Evolutionary conservation across 2,329 filamentous ascomycete genomes (phyloP).

Genomic region (Cladosporium sp.): DNA sequence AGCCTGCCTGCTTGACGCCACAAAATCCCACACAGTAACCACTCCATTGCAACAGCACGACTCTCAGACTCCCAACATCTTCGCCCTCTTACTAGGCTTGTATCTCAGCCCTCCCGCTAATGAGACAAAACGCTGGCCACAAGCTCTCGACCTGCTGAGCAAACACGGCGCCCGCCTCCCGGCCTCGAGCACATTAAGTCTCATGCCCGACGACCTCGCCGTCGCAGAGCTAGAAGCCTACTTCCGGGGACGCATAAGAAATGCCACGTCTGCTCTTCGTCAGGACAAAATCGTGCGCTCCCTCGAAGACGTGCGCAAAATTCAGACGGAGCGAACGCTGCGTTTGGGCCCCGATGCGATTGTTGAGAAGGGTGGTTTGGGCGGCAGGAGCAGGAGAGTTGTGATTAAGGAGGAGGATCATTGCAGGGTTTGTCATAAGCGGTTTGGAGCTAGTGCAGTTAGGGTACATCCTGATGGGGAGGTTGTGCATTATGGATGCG

Average conservation of each 20-base stretch:
- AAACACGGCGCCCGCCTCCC: conserved; percentile 89
- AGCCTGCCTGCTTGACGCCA: conserved; percentile 29
- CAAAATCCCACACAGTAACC: conserved; percentile 15
- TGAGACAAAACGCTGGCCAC: conserved; percentile 60
- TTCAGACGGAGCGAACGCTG: conserved; percentile 69
- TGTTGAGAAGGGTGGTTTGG: conserved; percentile 51
- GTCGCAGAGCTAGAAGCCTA: conserved; percentile 80
- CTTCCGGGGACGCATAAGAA: conserved; percentile 84
- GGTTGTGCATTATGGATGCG: conserved; percentile 49
- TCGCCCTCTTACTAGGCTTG: conserved; percentile 82
- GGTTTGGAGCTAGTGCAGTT: conserved; percentile 85
- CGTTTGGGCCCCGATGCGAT: conserved; percentile 65
- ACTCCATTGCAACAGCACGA: neutral
- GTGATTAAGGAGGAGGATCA: conserved; percentile 82
- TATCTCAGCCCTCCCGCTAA: conserved; percentile 78
- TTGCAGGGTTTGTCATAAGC: conserved; percentile 89
- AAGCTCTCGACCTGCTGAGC: conserved; percentile 82
- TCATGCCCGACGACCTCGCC: conserved; percentile 78
- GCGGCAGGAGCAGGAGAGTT: conserved; percentile 65
- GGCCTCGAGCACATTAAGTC: conserved; percentile 74
- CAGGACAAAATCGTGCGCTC: conserved; percentile 73
- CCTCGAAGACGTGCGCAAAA: conserved; percentile 72
- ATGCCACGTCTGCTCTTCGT: conserved; percentile 76
- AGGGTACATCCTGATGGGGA: conserved; percentile 72
- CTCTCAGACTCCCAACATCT: conserved; percentile 60